phyloP scores from a whole-genome alignment of 345 rosid species.

The Tarenaya hassleriana region DNA sequence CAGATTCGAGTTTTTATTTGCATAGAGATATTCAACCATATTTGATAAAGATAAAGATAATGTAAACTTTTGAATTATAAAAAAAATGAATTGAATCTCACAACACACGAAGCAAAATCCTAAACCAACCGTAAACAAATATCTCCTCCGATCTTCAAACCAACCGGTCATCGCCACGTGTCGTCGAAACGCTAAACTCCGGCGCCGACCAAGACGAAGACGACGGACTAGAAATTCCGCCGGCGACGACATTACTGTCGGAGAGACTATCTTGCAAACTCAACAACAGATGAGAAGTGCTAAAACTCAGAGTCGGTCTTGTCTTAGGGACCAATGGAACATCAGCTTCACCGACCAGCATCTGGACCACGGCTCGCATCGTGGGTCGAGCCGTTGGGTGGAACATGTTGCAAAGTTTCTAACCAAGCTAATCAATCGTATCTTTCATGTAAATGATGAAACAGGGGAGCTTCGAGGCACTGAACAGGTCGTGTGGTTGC shows the following conservation, averaged over 20 bases:
- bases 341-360: constrained; percentile 35
- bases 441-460: constrained; percentile 5
- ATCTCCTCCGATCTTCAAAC: not conserved
- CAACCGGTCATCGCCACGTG: constrained; percentile 24
- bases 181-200: constrained; percentile 19
- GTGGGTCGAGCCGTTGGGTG: constrained; percentile 42
- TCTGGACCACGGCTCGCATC: constrained; percentile 49
- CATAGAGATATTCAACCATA: no score
- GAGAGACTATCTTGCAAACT: constrained; percentile 90
- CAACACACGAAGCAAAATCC: constrained; percentile 15
- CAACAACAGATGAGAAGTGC: constrained; percentile 74
- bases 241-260: constrained; percentile 54
- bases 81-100: constrained; percentile 19
- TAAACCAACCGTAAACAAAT: constrained; percentile 12
- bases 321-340: constrained; percentile 31
- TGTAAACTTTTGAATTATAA: no score
- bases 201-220: constrained; percentile 47
- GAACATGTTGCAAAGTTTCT: no score
- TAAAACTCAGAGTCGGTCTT: constrained; percentile 55
- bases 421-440: no score
- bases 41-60: no score
- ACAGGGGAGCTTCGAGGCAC: constrained; percentile 81
- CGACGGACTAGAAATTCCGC: constrained; percentile 48
- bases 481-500: constrained; percentile 78
- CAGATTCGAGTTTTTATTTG: no score